phyloP scores from a whole-genome alignment of 805 yeast species.

The Yarrowia sp. region DNA sequence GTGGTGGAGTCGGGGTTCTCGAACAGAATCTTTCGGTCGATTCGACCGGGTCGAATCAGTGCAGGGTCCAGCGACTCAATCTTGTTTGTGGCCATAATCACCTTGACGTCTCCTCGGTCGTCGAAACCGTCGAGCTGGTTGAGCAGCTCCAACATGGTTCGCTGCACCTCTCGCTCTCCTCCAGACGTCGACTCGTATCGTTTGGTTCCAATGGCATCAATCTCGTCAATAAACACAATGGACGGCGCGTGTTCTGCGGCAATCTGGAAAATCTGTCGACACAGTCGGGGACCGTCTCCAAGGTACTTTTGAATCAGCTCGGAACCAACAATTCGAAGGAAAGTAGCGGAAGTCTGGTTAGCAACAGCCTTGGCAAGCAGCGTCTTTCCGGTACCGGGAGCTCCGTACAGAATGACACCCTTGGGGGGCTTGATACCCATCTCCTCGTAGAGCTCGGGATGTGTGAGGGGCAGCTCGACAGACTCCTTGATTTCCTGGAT shows the following conservation, averaged over 20 bases:
- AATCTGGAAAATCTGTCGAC: slow-evolving; percentile 90
- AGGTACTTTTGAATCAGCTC: slow-evolving; percentile 94
- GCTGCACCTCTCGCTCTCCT: slow-evolving; percentile 95
- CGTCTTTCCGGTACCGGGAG: slow-evolving; percentile 98
- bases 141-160: slow-evolving; percentile 94
- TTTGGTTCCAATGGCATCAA: slow-evolving; percentile 98
- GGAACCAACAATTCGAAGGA: slow-evolving; percentile 92
- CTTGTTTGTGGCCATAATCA: slow-evolving; percentile 96
- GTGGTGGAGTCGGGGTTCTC: slow-evolving; percentile 94
- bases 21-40: slow-evolving; percentile 91
- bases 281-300: slow-evolving; percentile 96
- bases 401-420: slow-evolving; percentile 95
- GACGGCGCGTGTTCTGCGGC: slow-evolving; percentile 98
- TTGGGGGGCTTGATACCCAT: slow-evolving; percentile 99
- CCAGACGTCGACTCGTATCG: slow-evolving; percentile 89
- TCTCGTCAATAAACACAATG: slow-evolving; percentile 97
- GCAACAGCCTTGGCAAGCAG: slow-evolving; percentile 96
- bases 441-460: slow-evolving; percentile 95
- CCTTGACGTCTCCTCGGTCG: slow-evolving; percentile 95
- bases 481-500: slow-evolving; percentile 98
- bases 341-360: slow-evolving; percentile 94
- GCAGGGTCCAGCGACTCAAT: slow-evolving; percentile 95
- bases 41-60: slow-evolving; percentile 93
- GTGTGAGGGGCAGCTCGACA: slow-evolving; percentile 91
- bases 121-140: slow-evolving; percentile 97